Conservation (phyloP, 1,284 basidiomycete genomes). For the Calocybe gambosa region DNA sequence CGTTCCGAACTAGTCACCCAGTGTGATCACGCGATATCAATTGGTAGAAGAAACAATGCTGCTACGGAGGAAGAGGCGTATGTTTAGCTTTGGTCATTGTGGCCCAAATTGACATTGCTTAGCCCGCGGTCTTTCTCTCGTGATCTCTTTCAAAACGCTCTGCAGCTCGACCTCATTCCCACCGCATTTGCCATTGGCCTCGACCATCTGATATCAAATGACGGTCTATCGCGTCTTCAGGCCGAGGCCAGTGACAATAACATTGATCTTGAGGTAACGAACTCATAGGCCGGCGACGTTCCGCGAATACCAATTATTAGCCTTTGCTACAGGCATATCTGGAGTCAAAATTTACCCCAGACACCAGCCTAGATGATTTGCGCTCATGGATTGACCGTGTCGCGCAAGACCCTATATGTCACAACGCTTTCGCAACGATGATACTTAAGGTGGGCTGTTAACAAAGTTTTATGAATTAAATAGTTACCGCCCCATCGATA, state of each 20-base stretch:
- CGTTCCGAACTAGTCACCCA: conserved; percentile 44
- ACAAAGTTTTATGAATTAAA: conserved; percentile 1
- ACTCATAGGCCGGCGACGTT: neutral
- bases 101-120: conserved; percentile 7
- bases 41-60: conserved; percentile 15
- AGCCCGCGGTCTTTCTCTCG: conserved; percentile 46
- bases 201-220: conserved; percentile 44
- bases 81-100: conserved; percentile 7
- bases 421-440: conserved; percentile 50
- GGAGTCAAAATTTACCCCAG: conserved; percentile 52
- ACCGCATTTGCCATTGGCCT: conserved; percentile 41
- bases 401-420: conserved; percentile 55
- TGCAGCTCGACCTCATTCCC: conserved; percentile 51
- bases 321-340: conserved; percentile 43
- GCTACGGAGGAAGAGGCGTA: conserved; percentile 25
- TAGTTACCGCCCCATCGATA: conserved; percentile 22
- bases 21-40: conserved; percentile 38
- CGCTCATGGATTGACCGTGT: conserved; percentile 47
- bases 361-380: conserved; percentile 46
- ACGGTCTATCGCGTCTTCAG: conserved; percentile 41
- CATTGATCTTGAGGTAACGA: conserved; percentile 46
- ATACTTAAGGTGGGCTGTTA: conserved; percentile 46
- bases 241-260: conserved; percentile 54
- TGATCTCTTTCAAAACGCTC: conserved; percentile 55
- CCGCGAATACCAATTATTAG: conserved; percentile 1